phyloP scores from a whole-genome alignment of 2,329 filamentous ascomycete genomes.

The Phialophora chinensis region DNA sequence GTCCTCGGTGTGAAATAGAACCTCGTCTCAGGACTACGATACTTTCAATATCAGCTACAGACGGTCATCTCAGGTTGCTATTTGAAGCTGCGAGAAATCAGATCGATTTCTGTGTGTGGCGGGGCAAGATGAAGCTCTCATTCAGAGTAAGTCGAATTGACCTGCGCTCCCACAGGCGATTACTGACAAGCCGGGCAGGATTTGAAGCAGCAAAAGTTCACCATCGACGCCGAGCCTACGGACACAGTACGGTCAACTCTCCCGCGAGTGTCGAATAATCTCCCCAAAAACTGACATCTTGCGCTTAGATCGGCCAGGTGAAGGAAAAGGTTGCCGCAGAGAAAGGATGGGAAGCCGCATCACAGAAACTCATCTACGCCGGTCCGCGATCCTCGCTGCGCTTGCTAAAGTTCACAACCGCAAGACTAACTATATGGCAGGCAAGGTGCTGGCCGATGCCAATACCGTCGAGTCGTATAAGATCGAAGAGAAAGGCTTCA shows the following conservation, averaged over 20 bases:
- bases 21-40: neutral
- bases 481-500: conserved; percentile 99
- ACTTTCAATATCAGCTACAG: neutral
- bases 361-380: conserved; percentile 97
- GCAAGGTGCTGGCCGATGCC: conserved; percentile 98
- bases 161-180: conserved; percentile 38
- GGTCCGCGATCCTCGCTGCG: conserved; percentile 61
- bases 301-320: conserved; percentile 76
- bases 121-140: conserved; percentile 69
- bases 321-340: conserved; percentile 92
- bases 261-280: neutral
- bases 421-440: conserved; percentile 54
- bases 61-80: neutral
- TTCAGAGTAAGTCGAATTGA: conserved; percentile 64
- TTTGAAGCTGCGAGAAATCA: neutral
- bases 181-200: conserved; percentile 64
- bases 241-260: conserved; percentile 69
- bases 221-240: conserved; percentile 89
- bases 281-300: conserved; percentile 31
- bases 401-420: neutral
- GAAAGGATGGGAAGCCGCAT: conserved; percentile 90
- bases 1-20: neutral
- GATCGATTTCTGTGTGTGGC: conserved; percentile 38
- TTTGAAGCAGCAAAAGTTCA: conserved; percentile 98
- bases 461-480: conserved; percentile 96